Evolutionary conservation across 352 stramenopile species (phyloP).

Genomic region (Phytophthora idaei): DNA sequence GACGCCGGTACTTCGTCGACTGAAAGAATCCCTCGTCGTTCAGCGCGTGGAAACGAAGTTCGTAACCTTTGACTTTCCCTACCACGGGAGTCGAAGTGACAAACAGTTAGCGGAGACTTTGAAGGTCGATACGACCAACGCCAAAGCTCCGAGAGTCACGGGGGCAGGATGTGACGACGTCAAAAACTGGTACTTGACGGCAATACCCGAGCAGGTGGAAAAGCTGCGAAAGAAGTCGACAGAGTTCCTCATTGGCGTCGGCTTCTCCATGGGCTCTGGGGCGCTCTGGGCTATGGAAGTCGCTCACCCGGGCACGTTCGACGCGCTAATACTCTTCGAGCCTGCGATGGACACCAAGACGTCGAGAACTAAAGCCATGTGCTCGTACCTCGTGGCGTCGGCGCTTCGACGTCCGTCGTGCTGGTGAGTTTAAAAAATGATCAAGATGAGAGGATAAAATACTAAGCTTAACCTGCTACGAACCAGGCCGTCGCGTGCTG

Average conservation of each 20-base stretch:
- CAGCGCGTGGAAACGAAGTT: constrained; percentile 31
- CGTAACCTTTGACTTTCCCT: constrained; percentile 43
- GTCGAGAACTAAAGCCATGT: constrained; percentile 19
- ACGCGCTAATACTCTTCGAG: constrained; percentile 49
- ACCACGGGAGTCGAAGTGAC: constrained; percentile 38
- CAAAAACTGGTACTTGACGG: constrained; percentile 20
- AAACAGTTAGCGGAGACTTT: constrained; percentile 24
- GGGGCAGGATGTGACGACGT: constrained; percentile 17
- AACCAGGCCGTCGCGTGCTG: constrained; percentile 23
- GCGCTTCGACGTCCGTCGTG: constrained; percentile 27
- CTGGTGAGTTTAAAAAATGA: constrained; percentile 14
- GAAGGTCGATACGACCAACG: constrained; percentile 20
- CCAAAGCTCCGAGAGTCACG: constrained; percentile 20
- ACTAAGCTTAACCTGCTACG: neutral
- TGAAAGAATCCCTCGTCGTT: constrained; percentile 23
- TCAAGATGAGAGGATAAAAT: neutral
- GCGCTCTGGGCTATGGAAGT: constrained; percentile 41
- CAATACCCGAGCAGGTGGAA: constrained; percentile 14
- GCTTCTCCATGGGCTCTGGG: constrained; percentile 48
- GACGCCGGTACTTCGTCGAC: constrained; percentile 36
- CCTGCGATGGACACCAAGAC: constrained; percentile 35
- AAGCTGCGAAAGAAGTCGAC: constrained; percentile 8
- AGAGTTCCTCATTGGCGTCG: constrained; percentile 43
- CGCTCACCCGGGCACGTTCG: constrained; percentile 42
- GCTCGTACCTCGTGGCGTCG: constrained; percentile 34